Base-by-base conservation (phyloP, 768 basidiomycete genomes). In the Coprinopsis cinerea region DNA sequence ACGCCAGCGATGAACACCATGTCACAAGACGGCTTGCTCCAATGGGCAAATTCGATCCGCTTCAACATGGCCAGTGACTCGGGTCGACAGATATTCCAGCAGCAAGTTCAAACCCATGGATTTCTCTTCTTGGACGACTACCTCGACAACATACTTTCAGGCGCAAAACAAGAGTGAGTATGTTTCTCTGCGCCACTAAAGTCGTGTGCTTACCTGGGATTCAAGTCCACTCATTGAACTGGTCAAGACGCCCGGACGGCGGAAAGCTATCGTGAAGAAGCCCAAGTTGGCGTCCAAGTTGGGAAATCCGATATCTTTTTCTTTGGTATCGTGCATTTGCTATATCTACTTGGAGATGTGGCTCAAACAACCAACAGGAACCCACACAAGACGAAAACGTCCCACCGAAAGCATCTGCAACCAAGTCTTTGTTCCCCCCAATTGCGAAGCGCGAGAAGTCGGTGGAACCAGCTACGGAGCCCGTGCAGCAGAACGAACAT, bases 81-180 rank as follows among this genome's bases (percentile, higher is more conserved):
- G 47, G 85, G 82, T 20, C 78, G 85, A 13, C 75, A 83, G 55
- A 67, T 78, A 43, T 81, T 92, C 57, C 77, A 85, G 47, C 81
- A 84, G 44, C 83, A 89, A 59, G 76, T 90, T 30, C 83, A 87
- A 44, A 76, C 72, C 2, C 81, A 88, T 53, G 89, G 86, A 2
- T 87, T 89, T 64, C 72, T 81, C 54, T 91, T 90, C 63, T 76
- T 92, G 36, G 82, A 89, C 53, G 81, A 83, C 59, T 91, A 90
- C 60, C 67, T 90, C 37, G 82, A 85, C 57, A 80, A 79, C 57
- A 88, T 91, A 51, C 68, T 87, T 27, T 72, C 75, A 2, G 81
- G 83, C 27, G 75, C 77, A 28, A 81, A 78, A 59, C 74, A 82
- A 65, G 86, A 81, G 88, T 88, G 57, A 42, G 78, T 41, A 22